Evolutionary conservation across 2,329 filamentous ascomycete species (phyloP).

Genomic region (Xenosphaeropsis pyriputrescens): DNA sequence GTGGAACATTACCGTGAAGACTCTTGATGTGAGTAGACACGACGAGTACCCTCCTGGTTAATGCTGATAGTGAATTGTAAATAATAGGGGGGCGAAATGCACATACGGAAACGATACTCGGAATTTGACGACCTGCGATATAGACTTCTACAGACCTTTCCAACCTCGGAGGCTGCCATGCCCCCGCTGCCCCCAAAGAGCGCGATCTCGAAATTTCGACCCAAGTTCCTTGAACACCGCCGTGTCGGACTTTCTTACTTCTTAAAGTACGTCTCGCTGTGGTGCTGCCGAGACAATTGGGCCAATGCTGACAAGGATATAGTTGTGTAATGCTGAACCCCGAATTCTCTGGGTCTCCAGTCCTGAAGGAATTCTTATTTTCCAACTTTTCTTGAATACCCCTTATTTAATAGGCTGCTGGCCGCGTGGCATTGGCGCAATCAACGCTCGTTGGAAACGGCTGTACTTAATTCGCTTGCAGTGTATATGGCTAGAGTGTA

Average conservation of each 20-base stretch:
- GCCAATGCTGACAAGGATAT: slow-evolving; percentile 8
- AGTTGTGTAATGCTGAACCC: slow-evolving; percentile 88
- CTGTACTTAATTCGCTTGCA: no score
- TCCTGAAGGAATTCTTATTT: slow-evolving; percentile 85
- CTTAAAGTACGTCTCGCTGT: slow-evolving; percentile 53
- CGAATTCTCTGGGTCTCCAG: slow-evolving; percentile 81
- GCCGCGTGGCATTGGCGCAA: no score
- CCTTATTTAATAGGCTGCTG: no score
- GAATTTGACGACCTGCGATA: slow-evolving; percentile 78
- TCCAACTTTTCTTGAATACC: slow-evolving; percentile 9
- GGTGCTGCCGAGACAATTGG: slow-evolving; percentile 2
- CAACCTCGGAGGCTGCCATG: slow-evolving; percentile 70
- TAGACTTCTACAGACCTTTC: slow-evolving; percentile 66
- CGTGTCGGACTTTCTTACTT: slow-evolving; percentile 80
- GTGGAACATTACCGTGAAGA: slow-evolving; percentile 83
- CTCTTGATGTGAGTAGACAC: slow-evolving; percentile 45
- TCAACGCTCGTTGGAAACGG: no score
- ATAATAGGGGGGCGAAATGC: slow-evolving; percentile 41
- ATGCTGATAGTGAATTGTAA: neutral
- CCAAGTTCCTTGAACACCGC: slow-evolving; percentile 73
- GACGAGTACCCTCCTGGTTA: no score
- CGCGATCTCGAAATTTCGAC: slow-evolving; percentile 71
- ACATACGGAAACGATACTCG: slow-evolving; percentile 65
- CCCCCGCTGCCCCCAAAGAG: slow-evolving; percentile 88
- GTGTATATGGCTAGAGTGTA: no score